Evolutionary conservation across 768 basidiomycete genomes (phyloP), one percentile per base, ranked within the genome.

Genomic region (Cantharellus cinnabarinus): DNA sequence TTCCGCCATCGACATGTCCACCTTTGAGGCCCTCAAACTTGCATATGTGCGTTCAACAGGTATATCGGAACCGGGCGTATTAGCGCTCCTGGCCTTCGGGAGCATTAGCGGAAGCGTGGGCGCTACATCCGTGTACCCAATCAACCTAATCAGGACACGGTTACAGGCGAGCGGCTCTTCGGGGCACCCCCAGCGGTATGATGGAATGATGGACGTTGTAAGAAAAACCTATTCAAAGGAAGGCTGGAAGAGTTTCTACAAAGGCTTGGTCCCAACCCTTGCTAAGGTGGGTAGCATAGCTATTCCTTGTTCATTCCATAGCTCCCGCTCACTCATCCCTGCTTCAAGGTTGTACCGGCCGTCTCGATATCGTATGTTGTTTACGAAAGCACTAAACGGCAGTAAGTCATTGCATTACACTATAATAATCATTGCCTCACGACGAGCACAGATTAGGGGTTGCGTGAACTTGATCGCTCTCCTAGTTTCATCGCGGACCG

Each of bases 291-390:
- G 70, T 62, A 50, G 4, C 56, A 41, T 14, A 34, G 44, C 41
- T 59, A 41, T 4, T 48, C 60, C 14, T 44, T 50, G 34, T 39
- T 42, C 38, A 58, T 41, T 7, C 15, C 38, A 29, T 62, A 57
- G 59, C 50, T 51, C 4, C 50, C 38, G 37, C 52, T 59, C 14
- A 20, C 59, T 63, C 41, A 60, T 59, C 14, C 35, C 34, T 57
- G 20, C 64, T 56, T 51, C 41, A 64, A 89, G 86, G 94, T 98
- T 60, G 82, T 95, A 51, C 94, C 94, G 56, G 84, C 91, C 3
- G 94, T 98, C 50, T 94, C 91, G 4, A 97, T 98, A 71, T 89
- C 89, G 61, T 95, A 95, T 71, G 81, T 95, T 44, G 93, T 95
- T 62, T 90, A 90, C 70, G 88, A 90, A 68, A 80, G 85, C 65